Evolutionary conservation across 192 early-diverging fungal genomes (phyloP).

Genomic region (Cetraspora pellucida): DNA sequence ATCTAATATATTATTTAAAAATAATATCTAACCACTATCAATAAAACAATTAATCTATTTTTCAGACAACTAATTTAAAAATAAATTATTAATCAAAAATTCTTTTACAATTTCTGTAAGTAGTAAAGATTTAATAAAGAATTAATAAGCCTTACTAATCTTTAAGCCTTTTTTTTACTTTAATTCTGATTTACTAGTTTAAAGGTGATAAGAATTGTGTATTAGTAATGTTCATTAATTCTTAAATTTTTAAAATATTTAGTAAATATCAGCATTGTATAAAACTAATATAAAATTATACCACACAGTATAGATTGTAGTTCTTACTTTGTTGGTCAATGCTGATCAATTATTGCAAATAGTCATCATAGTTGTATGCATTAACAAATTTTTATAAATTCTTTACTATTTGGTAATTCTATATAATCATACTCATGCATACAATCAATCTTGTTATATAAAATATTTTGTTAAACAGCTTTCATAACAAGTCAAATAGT

Average conservation of each 20-base stretch:
- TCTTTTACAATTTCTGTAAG: not conserved
- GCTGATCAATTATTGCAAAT: not conserved
- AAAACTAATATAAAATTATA: not conserved
- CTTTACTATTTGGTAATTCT: not conserved
- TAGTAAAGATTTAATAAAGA: constrained; percentile 8
- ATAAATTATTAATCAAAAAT: not conserved
- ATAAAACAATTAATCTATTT: not conserved
- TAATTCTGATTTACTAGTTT: not conserved
- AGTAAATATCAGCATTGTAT: not conserved
- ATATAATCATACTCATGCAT: not conserved
- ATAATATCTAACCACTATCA: not conserved
- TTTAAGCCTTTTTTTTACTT: not conserved
- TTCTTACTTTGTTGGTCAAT: not conserved
- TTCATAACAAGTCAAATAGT: not conserved
- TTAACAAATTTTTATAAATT: not conserved
- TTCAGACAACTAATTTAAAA: not conserved
- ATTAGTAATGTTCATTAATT: not conserved
- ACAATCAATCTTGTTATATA: not conserved
- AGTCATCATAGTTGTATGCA: not conserved
- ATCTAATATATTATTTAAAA: not conserved
- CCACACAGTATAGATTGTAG: not conserved
- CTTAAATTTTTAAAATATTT: constrained; percentile 4
- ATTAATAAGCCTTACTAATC: not conserved
- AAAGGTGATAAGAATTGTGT: not conserved
- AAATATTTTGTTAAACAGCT: not conserved